phyloP scores from a whole-genome alignment of 2,329 filamentous ascomycete species.

The Ceratocystis papillata region DNA sequence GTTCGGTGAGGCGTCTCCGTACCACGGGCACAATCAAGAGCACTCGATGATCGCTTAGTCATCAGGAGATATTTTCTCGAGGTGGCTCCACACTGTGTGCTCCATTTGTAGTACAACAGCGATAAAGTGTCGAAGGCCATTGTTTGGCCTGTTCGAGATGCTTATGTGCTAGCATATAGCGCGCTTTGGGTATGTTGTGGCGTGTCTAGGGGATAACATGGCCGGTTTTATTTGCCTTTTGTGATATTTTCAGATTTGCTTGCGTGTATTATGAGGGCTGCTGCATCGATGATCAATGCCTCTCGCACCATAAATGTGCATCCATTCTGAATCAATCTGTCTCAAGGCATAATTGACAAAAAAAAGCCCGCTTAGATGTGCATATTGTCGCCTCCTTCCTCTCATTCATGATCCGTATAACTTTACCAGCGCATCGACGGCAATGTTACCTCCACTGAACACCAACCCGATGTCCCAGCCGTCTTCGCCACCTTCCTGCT shows the following conservation, averaged over 20 bases:
- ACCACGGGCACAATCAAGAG: neutral
- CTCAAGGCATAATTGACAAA: neutral
- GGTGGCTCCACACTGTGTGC: constrained; percentile 3
- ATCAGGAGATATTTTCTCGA: constrained; percentile 1
- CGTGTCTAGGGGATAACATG: neutral
- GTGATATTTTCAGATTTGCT: neutral
- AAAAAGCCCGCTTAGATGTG: neutral
- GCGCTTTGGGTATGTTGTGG: neutral
- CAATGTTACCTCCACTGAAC: constrained; percentile 51
- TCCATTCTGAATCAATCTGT: neutral
- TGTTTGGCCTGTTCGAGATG: constrained; percentile 7
- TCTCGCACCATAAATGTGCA: constrained; percentile 2
- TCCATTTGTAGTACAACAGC: constrained; percentile 5
- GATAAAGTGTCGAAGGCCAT: neutral
- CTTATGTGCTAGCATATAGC: constrained; percentile 2
- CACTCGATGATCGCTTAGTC: neutral
- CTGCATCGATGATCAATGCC: neutral
- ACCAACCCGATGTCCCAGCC: constrained; percentile 63
- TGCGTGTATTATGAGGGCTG: neutral
- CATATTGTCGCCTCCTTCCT: neutral
- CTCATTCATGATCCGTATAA: constrained; percentile 34
- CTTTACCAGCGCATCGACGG: constrained; percentile 42
- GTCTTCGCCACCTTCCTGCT: constrained; percentile 55
- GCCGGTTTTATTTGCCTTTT: neutral
- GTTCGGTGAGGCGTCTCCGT: constrained; percentile 12